Base-by-base conservation (phyloP, 495 filamentous ascomycete genomes). In the Coniosporium apollinis region DNA sequence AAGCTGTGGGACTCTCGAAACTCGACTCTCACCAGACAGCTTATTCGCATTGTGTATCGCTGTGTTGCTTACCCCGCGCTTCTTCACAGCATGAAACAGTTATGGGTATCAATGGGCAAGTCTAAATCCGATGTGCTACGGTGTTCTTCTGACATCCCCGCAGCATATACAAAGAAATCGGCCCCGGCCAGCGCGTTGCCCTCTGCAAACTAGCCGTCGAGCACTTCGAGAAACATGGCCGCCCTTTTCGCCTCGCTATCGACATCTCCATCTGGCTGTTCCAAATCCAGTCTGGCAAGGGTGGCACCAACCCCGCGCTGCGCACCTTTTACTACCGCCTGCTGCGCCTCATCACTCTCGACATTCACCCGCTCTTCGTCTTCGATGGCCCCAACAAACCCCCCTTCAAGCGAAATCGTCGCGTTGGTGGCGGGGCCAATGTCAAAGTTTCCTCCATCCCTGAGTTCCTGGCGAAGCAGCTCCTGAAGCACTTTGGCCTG, bases 261-360 rank as follows among this genome's bases (percentile, higher is more conserved):
- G 91, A 99, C 52, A 79, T 89, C 40, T 84, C 84, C 0, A 94
- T 99, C 52, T 99, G 91, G 91, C 76, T 93, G 16, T 96, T 94
- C 48, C 89, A 99, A 48, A 75, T 77, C 5, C 85, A 91, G 44
- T 74, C 83, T 5, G 76, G 80, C 13, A 70, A 77, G 54, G 30
- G 30, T 36, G 91, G 91, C 31, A 71, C 70, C 18, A 94, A 96
- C 50, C 89, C 91, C 4, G 85, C 87, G 11, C 62, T 94, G 11
- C 75, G 91, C 13, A 94, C 86, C 1, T 67, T 99, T 17, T 96
- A 93, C 59, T 96, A 84, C 51, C 79, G 91, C 19, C 68, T 99
- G 2, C 57, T 91, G 4, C 83, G 84, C 22, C 71, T 99, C 0
- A 63, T 96, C 7, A 64, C 75, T 10, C 64, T 80, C 22, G 76